Evolutionary conservation across 768 basidiomycete genomes (phyloP).

Genomic region (Fomitopsis pulvina): DNA sequence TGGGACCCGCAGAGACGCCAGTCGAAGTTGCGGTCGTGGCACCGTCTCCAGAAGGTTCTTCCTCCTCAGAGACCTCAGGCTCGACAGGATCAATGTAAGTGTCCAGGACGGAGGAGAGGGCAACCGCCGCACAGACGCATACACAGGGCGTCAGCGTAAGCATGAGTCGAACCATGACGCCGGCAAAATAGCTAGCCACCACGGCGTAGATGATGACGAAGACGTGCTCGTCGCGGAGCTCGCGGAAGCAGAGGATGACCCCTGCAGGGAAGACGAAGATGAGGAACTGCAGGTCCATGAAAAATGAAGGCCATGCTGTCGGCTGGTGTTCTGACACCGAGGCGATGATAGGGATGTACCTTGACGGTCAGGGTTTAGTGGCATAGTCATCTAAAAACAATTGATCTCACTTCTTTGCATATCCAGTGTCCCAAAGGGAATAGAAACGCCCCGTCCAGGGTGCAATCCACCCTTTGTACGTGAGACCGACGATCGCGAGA

Average conservation of each 20-base stretch:
- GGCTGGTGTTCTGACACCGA: slow-evolving; percentile 99
- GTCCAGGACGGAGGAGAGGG: slow-evolving; percentile 81
- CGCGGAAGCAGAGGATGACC: slow-evolving; percentile 88
- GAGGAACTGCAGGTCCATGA: slow-evolving; percentile 98
- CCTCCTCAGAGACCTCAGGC: slow-evolving; percentile 42
- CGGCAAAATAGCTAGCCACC: slow-evolving; percentile 96
- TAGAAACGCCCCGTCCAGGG: slow-evolving; percentile 99
- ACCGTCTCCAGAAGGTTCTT: slow-evolving; percentile 22
- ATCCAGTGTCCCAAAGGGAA: slow-evolving; percentile 98
- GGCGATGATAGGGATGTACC: slow-evolving; percentile 95
- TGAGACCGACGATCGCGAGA: slow-evolving; percentile 69
- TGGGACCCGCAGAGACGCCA: slow-evolving; percentile 10
- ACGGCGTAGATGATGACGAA: slow-evolving; percentile 98
- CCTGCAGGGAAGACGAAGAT: slow-evolving; percentile 98
- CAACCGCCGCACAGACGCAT: slow-evolving; percentile 89
- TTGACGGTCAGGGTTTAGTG: slow-evolving; percentile 23
- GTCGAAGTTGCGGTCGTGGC: slow-evolving; percentile 23
- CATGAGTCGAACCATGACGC: slow-evolving; percentile 99
- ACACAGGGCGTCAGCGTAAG: slow-evolving; percentile 95
- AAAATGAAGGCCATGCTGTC: slow-evolving; percentile 99
- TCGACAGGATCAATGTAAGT: slow-evolving; percentile 83
- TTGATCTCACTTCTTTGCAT: slow-evolving; percentile 79
- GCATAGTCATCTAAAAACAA: neutral
- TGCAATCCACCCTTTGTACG: slow-evolving; percentile 92
- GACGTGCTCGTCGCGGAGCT: slow-evolving; percentile 92